These are phyloP conservation scores for Rhizomucor miehei DNA, from an alignment of 371 early-diverging fungal genomes.

Conservation along the genomic window DNA sequence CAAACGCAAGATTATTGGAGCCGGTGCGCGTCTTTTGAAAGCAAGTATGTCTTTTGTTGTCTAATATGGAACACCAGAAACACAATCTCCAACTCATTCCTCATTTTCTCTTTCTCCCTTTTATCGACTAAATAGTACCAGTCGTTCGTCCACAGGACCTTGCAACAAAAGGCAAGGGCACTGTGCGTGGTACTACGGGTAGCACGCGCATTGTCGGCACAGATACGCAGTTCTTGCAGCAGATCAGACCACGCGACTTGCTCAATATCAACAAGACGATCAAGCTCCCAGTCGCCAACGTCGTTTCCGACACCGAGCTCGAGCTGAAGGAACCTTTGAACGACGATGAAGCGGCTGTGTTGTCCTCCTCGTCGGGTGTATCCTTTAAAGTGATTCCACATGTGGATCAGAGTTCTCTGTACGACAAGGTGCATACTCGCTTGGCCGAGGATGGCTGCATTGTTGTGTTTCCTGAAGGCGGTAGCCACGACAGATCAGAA, in stretches of 20 bases:
- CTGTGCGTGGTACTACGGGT: constrained; percentile 36
- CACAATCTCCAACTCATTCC: not conserved
- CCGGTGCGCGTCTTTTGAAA: constrained; percentile 55
- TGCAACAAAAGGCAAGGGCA: constrained; percentile 57
- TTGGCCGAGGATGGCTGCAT: constrained; percentile 63
- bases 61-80: too few species aligned
- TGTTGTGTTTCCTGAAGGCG: constrained; percentile 93
- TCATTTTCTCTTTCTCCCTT: too few species aligned
- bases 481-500: constrained; percentile 84
- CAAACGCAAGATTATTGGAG: constrained; percentile 69
- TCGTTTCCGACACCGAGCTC: constrained; percentile 69
- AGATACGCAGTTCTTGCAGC: constrained; percentile 57
- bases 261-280: constrained; percentile 47
- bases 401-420: constrained; percentile 75
- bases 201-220: constrained; percentile 42
- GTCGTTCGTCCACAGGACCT: constrained; percentile 83
- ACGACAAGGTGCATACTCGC: constrained; percentile 65
- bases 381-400: constrained; percentile 71
- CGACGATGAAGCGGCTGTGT: constrained; percentile 8
- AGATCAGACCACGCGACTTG: constrained; percentile 50
- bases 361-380: not conserved
- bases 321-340: constrained; percentile 43
- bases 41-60: constrained; percentile 39
- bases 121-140: constrained; percentile 52
- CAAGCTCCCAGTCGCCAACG: constrained; percentile 51